A percentile compares a stretch with the other conserved stretches of the same genome.
These are phyloP conservation scores for Penicillium palitans DNA, from an alignment of 2,329 filamentous ascomycete genomes.

Conservation along the genomic window DNA sequence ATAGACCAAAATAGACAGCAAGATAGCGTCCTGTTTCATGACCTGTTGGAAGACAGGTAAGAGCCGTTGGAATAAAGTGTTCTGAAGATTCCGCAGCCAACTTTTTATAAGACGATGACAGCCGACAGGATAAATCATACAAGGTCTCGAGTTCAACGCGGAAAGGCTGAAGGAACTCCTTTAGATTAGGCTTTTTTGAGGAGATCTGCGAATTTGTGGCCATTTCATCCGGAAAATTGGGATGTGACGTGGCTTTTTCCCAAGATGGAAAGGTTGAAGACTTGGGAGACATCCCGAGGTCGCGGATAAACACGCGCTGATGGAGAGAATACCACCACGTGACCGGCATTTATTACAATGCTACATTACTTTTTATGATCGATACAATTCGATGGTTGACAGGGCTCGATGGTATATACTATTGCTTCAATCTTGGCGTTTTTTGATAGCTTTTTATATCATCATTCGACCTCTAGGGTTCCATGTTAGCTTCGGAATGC, in stretches of 20 bases:
- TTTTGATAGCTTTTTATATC: background rate
- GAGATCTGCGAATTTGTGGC: background rate
- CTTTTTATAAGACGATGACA: slow-evolving; percentile 39
- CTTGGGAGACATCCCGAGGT: background rate
- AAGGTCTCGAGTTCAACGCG: slow-evolving; percentile 32
- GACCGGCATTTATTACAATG: background rate
- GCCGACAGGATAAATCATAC: slow-evolving; percentile 38
- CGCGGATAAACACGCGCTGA: background rate
- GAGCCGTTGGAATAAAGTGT: slow-evolving; percentile 46
- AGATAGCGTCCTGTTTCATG: slow-evolving; percentile 54
- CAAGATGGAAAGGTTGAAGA: background rate
- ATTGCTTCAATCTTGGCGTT: background rate
- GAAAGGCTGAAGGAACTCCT: slow-evolving; percentile 34
- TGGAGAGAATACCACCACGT: slow-evolving; percentile 8
- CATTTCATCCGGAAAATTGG: background rate
- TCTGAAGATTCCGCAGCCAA: slow-evolving; percentile 41
- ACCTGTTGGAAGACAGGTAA: slow-evolving; percentile 47
- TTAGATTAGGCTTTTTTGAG: slow-evolving; percentile 10
- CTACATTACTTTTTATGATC: background rate
- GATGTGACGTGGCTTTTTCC: background rate
- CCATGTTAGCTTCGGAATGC: background rate
- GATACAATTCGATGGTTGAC: background rate
- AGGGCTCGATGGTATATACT: background rate
- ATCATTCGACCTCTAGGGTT: background rate
- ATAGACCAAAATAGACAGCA: slow-evolving; percentile 55